Evolutionary conservation across 2,329 filamentous ascomycete genomes (phyloP), one percentile per base, ranked within the genome.

Genomic region (Torrubiellomyces zombiae): DNA sequence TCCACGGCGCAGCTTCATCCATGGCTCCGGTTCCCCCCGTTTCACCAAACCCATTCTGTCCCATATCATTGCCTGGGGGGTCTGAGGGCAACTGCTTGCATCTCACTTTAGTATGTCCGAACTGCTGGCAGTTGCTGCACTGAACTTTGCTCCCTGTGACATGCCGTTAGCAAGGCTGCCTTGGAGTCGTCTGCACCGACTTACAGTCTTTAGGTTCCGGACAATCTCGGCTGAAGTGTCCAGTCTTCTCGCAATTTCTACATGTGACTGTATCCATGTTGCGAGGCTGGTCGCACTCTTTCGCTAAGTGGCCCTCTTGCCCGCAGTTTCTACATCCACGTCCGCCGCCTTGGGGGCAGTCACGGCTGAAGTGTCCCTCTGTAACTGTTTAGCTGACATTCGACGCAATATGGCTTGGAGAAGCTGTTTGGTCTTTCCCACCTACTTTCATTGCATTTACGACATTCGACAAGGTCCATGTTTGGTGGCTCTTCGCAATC

Each of bases 201-300:
- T 36, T 35, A 53, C 50, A 53, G 21, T 53, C 45, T 15, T 38
- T 50, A 4, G 69, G 69, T 46, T 68, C 56, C 1, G 65, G 58
- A 35, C 70, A 80, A 23, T 80, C 74, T 18, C 59, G 61, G 28
- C 68, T 58, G 34, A 58, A 61, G 38, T 78, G 73, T 3, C 72
- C 72, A 30, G 57, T 54, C 33, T 67, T 57, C 10, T 65, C 55
- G 33, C 74, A 78, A 44, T 64, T 53, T 32, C 63, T 65, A 50
- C 75, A 81, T 7, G 52, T 62, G 3, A 71, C 67, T 8, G 32
- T 39, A 11, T 48, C 47, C 36, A 51, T 46, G 39, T 55, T 55
- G 20, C 47, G 50, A 22, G 50, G 52, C 32, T 61, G 51, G 15
- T 58, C 46, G 30, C 67, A 70, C 4, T 67, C 60, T 11, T 52